phyloP scores from a whole-genome alignment of 169 alveolate species.

The Plasmodium gonderi region DNA sequence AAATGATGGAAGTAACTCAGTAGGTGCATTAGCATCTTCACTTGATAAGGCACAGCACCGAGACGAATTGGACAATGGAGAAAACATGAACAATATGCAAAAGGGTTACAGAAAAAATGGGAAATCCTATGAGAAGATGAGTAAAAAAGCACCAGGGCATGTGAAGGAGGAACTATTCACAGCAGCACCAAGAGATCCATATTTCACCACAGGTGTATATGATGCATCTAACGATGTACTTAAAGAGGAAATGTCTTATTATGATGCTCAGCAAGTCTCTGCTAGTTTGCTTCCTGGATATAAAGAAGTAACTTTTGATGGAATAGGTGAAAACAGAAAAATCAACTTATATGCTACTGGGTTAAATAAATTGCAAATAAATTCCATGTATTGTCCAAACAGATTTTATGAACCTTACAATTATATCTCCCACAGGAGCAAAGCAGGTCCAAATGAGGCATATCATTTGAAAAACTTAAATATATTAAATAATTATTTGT shows the following conservation, averaged over 20 bases:
- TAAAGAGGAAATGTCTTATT: not conserved
- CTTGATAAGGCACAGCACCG: not conserved
- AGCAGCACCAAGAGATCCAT: not conserved
- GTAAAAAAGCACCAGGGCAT: no score
- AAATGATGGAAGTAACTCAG: not conserved
- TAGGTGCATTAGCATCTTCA: not conserved
- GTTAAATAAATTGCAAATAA: not conserved
- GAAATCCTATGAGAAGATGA: no score
- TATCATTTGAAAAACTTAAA: conserved; percentile 8
- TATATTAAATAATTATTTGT: conserved; percentile 12
- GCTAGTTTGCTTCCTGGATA: conserved; percentile 43
- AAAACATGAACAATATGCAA: no score
- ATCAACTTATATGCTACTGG: not conserved
- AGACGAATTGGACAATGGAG: not conserved
- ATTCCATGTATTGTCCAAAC: conserved; percentile 4
- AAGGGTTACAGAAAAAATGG: no score
- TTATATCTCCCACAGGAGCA: conserved; percentile 3
- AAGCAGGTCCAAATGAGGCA: not conserved
- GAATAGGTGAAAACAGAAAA: not conserved
- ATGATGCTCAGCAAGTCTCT: not conserved
- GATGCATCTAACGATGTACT: conserved; percentile 26
- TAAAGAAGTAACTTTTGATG: conserved; percentile 24
- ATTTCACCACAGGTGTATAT: conserved; percentile 36
- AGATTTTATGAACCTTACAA: conserved; percentile 14
- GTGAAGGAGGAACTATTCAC: not conserved